Evolutionary conservation across 2,329 filamentous ascomycete genomes (phyloP).

Genomic region (Penicillium vulpinum): DNA sequence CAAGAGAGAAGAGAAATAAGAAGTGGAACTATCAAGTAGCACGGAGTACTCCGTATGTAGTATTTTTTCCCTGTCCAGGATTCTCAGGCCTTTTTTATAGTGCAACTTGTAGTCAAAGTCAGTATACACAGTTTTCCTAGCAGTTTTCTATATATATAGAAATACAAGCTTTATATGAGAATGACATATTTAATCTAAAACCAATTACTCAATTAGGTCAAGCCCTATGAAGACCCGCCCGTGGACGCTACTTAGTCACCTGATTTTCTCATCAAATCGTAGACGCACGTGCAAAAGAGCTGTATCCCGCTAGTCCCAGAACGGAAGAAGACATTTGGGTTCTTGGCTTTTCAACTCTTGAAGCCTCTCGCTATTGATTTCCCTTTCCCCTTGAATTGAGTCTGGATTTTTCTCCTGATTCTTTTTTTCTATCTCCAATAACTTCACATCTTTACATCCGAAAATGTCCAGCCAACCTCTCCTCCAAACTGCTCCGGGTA

Average conservation of each 20-base stretch:
- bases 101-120: too few species aligned
- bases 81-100: neutral
- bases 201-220: neutral
- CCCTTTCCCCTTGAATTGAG: neutral
- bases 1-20: neutral
- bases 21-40: too few species aligned
- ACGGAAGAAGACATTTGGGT: conserved; percentile 5
- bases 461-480: conserved; percentile 95
- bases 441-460: conserved; percentile 1
- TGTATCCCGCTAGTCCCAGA: conserved; percentile 17
- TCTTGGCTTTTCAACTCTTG: conserved; percentile 5
- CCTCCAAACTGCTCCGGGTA: conserved; percentile 89
- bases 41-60: too few species aligned
- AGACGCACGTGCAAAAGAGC: conserved; percentile 22
- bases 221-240: neutral
- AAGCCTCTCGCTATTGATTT: conserved; percentile 1
- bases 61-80: too few species aligned
- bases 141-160: too few species aligned
- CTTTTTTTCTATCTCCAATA: neutral
- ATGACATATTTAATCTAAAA: neutral
- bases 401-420: neutral
- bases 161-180: neutral
- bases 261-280: conserved; percentile 16
- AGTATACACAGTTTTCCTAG: too few species aligned
- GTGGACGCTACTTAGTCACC: conserved; percentile 8